A percentile compares a stretch with the other conserved stretches of the same genome.
Evolutionary conservation across 192 early-diverging fungal species (phyloP).

Genomic region (Jimgerdemannia lactiflua): DNA sequence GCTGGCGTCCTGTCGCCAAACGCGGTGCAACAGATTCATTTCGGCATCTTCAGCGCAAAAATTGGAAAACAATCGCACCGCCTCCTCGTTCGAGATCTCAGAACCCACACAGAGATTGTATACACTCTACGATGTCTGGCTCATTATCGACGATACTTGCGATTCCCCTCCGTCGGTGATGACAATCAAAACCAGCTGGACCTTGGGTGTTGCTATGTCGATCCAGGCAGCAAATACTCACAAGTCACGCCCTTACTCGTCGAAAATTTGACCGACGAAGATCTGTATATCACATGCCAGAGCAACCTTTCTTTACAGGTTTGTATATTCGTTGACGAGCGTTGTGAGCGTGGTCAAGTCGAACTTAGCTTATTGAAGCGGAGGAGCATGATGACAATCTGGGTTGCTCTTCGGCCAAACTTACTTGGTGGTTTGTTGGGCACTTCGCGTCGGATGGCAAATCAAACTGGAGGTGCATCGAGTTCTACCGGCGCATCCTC

Average conservation of each 20-base stretch:
- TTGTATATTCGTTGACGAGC: constrained; percentile 66
- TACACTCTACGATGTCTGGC: constrained; percentile 54
- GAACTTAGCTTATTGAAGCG: constrained; percentile 49
- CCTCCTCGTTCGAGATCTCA: constrained; percentile 41
- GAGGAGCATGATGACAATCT: constrained; percentile 54
- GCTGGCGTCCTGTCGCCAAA: constrained; percentile 40
- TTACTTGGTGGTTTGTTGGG: constrained; percentile 39
- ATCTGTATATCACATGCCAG: constrained; percentile 66
- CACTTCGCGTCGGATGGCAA: constrained; percentile 4
- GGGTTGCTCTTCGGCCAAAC: constrained; percentile 78
- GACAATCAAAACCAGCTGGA: constrained; percentile 59
- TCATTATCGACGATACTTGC: constrained; percentile 52
- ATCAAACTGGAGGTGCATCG: constrained; percentile 5
- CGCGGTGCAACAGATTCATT: constrained; percentile 58
- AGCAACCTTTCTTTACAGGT: constrained; percentile 84
- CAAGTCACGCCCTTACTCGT: constrained; percentile 67
- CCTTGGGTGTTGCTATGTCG: constrained; percentile 81
- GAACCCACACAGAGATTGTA: constrained; percentile 21
- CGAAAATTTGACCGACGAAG: constrained; percentile 66
- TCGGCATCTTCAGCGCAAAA: constrained; percentile 40
- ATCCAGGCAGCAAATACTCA: constrained; percentile 69
- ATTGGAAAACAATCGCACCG: constrained; percentile 54
- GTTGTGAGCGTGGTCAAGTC: constrained; percentile 46
- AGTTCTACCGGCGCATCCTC: neutral
- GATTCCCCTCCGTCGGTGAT: constrained; percentile 60